Percentiles rank a stretch among this genome's conserved stretches.
These are phyloP conservation scores for Phoma herbarum DNA, from an alignment of 2,329 filamentous ascomycete genomes.

Conservation along the genomic window DNA sequence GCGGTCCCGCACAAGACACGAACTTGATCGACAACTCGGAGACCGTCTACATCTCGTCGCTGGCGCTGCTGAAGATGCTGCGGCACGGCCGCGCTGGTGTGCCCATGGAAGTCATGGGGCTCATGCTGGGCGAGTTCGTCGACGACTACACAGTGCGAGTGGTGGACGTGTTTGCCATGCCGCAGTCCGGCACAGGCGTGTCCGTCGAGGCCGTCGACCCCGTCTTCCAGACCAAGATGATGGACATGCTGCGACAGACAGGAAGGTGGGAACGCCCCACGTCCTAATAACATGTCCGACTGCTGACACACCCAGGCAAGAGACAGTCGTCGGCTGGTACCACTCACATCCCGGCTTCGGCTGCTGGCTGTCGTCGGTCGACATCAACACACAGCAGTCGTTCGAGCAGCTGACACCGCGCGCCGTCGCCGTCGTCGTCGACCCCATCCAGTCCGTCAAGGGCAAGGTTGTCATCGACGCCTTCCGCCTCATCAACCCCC, in stretches of 20 bases:
- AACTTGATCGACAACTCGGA: slow-evolving; percentile 98
- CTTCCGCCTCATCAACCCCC: slow-evolving; percentile 97
- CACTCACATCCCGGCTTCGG: slow-evolving; percentile 99
- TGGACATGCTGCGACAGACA: slow-evolving; percentile 99
- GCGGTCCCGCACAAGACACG: slow-evolving; percentile 68
- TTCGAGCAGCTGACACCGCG: slow-evolving; percentile 98
- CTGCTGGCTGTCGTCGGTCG: slow-evolving; percentile 98
- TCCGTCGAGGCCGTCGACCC: slow-evolving; percentile 98
- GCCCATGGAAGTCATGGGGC: slow-evolving; percentile 99
- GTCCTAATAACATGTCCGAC: background rate
- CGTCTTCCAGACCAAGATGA: slow-evolving; percentile 99
- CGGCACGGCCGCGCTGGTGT: slow-evolving; percentile 96
- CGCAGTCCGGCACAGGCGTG: slow-evolving; percentile 96
- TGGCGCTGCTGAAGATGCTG: slow-evolving; percentile 98
- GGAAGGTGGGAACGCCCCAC: slow-evolving; percentile 60
- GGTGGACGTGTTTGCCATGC: slow-evolving; percentile 99
- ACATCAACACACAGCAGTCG: slow-evolving; percentile 99
- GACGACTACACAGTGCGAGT: slow-evolving; percentile 99
- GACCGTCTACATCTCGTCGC: slow-evolving; percentile 98
- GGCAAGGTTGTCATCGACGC: slow-evolving; percentile 99
- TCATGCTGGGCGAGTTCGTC: slow-evolving; percentile 98
- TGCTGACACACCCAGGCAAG: slow-evolving; percentile 64
- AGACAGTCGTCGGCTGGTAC: slow-evolving; percentile 99
- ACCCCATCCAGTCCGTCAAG: slow-evolving; percentile 99
- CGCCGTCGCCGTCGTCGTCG: slow-evolving; percentile 96